A percentile compares a stretch with the other conserved stretches of the same genome.
Conservation (phyloP, 2,329 filamentous ascomycete genomes). For the Triangularia verruculosa region DNA sequence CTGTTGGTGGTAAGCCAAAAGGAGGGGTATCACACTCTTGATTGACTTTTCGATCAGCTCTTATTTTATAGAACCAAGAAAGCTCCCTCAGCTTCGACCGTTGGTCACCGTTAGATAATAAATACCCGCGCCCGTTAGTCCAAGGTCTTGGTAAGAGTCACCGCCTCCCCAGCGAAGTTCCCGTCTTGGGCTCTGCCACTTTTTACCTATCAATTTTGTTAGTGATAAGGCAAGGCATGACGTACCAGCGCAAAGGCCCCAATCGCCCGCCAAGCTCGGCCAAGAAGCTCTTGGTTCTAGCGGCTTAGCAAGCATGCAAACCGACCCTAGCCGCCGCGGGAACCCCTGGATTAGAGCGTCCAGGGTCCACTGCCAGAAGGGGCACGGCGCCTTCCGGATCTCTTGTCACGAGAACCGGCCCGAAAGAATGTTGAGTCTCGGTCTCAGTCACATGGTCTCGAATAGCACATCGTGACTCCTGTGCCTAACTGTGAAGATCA, state of each 20-base stretch:
- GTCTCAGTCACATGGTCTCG: neutral
- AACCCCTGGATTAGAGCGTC: conserved; percentile 12
- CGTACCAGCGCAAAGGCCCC: conserved; percentile 12
- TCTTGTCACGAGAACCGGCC: conserved; percentile 9
- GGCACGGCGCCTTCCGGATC: conserved; percentile 7
- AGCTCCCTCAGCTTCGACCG: neutral
- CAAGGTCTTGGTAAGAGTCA: conserved; percentile 10
- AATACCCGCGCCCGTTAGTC: neutral
- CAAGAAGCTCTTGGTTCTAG: conserved; percentile 19
- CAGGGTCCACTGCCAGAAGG: conserved; percentile 2
- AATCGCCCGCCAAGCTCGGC: conserved; percentile 19
- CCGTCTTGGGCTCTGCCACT: conserved; percentile 2
- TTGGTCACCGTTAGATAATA: neutral
- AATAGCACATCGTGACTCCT: neutral
- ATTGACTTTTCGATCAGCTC: too few species aligned
- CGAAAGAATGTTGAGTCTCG: neutral
- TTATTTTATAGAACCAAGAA: neutral
- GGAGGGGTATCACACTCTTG: neutral
- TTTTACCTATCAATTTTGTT: neutral
- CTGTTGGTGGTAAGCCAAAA: neutral
- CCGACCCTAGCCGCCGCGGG: conserved; percentile 22
- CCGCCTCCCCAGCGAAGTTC: conserved; percentile 1
- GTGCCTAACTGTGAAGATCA: neutral
- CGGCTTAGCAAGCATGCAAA: conserved; percentile 18
- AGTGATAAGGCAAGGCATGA: conserved; percentile 11